phyloP scores from a whole-genome alignment of 2,329 filamentous ascomycete species.

The Alternaria consortialis region DNA sequence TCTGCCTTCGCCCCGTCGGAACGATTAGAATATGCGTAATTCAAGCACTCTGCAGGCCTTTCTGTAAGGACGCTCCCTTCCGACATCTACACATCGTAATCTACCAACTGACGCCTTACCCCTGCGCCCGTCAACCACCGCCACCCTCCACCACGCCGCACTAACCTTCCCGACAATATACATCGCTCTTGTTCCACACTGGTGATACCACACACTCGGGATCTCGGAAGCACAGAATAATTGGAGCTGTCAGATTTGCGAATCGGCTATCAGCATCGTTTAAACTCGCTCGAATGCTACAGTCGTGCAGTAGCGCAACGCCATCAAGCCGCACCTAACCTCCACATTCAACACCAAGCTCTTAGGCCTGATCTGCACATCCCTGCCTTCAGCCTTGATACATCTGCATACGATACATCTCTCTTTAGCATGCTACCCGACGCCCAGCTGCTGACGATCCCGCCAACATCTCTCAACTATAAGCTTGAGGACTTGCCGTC shows the following conservation, averaged over 20 bases:
- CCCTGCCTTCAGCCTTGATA: constrained; percentile 39
- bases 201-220: constrained; percentile 33
- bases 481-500: constrained; percentile 34
- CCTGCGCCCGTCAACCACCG: constrained; percentile 29
- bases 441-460: constrained; percentile 40
- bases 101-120: constrained; percentile 28
- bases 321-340: constrained; percentile 37
- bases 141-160: constrained; percentile 31
- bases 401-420: constrained; percentile 30
- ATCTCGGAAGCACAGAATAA: constrained; percentile 21
- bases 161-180: constrained; percentile 37
- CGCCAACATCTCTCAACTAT: constrained; percentile 35
- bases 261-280: constrained; percentile 32
- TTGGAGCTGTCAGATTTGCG: constrained; percentile 22
- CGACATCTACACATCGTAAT: constrained; percentile 30
- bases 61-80: constrained; percentile 33
- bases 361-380: constrained; percentile 30
- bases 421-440: constrained; percentile 45
- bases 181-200: constrained; percentile 33
- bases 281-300: constrained; percentile 38
- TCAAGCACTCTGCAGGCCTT: constrained; percentile 20
- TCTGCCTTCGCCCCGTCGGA: constrained; percentile 30
- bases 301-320: constrained; percentile 44
- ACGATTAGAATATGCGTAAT: constrained; percentile 19
- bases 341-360: constrained; percentile 34